Conservation (phyloP, 805 yeast species). For the Clavispora phyllophila region DNA sequence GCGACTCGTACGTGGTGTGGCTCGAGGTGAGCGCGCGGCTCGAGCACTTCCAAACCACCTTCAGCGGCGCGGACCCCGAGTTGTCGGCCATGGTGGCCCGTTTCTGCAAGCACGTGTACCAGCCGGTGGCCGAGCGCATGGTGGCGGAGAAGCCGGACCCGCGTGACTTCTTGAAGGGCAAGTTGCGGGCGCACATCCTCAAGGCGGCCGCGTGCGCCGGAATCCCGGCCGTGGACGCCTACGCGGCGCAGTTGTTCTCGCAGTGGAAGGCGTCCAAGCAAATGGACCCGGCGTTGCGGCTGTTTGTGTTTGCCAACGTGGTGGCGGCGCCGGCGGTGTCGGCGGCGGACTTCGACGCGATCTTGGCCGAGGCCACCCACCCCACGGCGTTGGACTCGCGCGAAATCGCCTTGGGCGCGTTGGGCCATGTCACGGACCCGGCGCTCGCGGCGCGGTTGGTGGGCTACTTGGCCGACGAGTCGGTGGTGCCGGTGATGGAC, state of each 20-base stretch:
- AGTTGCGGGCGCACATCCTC: conserved; percentile 37
- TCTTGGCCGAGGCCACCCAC: conserved; percentile 41
- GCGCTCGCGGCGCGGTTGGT: conserved; percentile 34
- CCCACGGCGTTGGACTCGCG: conserved; percentile 56
- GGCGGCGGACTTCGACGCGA: conserved; percentile 31
- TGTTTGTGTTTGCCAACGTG: conserved; percentile 40
- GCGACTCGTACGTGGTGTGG: conserved; percentile 49
- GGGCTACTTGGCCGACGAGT: conserved; percentile 35
- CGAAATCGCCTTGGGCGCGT: conserved; percentile 52
- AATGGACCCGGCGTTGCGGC: conserved; percentile 42
- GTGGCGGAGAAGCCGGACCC: conserved; percentile 12
- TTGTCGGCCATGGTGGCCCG: conserved; percentile 13
- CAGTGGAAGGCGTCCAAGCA: conserved; percentile 18
- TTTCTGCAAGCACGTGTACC: conserved; percentile 32
- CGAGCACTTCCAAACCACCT: conserved; percentile 27
- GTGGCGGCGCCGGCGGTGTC: conserved; percentile 29
- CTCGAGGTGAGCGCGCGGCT: conserved; percentile 43
- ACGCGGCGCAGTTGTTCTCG: conserved; percentile 27
- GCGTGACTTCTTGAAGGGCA: conserved; percentile 24
- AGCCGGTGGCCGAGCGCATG: conserved; percentile 23
- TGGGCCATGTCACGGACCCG: conserved; percentile 42
- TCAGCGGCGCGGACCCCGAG: conserved; percentile 25
- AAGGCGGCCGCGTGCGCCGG: conserved; percentile 34
- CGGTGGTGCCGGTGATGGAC: conserved; percentile 54
- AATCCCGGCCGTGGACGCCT: conserved; percentile 32